A percentile compares a stretch with the other conserved stretches of the same genome.
Evolutionary conservation across 1,284 basidiomycete species (phyloP).

Genomic region (Ganoderma lucidum): DNA sequence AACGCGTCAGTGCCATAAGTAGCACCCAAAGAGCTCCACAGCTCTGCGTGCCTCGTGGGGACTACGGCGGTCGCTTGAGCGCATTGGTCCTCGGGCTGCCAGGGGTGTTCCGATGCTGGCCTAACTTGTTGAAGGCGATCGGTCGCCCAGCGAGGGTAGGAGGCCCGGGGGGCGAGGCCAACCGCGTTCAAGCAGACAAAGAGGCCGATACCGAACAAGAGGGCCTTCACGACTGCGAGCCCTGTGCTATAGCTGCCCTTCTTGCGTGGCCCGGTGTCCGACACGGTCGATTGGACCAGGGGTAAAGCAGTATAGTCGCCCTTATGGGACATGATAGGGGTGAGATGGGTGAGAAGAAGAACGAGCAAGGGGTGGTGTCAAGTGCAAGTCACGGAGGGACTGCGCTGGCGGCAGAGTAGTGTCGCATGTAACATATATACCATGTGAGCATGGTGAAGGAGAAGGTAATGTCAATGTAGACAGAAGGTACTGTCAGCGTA

Average conservation of each 20-base stretch:
- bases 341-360: slow-evolving; percentile 12
- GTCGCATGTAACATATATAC: no score
- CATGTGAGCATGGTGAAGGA: no score
- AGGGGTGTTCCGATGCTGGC: not conserved
- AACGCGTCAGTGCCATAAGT: slow-evolving; percentile 53
- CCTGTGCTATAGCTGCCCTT: slow-evolving; percentile 18
- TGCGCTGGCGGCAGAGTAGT: no score
- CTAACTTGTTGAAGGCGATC: not conserved
- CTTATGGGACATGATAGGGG: slow-evolving; percentile 29
- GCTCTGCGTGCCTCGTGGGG: slow-evolving; percentile 49
- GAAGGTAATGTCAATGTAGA: no score
- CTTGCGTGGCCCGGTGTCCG: slow-evolving; percentile 14
- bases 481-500: no score
- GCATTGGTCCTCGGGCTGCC: slow-evolving; percentile 43
- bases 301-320: slow-evolving; percentile 23
- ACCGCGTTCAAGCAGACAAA: slow-evolving; percentile 24
- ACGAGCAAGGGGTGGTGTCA: slow-evolving; percentile 1
- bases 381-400: not conserved
- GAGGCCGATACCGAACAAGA: slow-evolving; percentile 20
- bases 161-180: slow-evolving; percentile 6
- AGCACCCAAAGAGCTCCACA: slow-evolving; percentile 52
- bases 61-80: slow-evolving; percentile 53
- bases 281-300: slow-evolving; percentile 20
- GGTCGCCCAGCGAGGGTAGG: slow-evolving; percentile 13
- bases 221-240: slow-evolving; percentile 23